A percentile compares a stretch with the other conserved stretches of the same genome.
These are phyloP conservation scores for Alternaria sp. DNA, from an alignment of 2,329 filamentous ascomycete species.

Conservation along the genomic window DNA sequence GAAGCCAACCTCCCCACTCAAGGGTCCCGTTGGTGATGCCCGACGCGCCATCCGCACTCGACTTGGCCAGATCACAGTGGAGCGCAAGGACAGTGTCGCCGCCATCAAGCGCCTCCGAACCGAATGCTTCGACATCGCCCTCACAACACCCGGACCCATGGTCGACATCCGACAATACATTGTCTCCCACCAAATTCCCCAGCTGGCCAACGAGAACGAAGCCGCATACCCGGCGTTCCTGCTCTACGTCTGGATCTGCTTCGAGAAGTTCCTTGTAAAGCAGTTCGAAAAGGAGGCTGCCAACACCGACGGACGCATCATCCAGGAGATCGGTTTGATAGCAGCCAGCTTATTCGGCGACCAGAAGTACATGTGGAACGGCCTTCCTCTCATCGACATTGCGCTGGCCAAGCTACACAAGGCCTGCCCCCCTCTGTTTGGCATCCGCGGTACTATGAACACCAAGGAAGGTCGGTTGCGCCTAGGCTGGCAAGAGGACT, in stretches of 20 bases:
- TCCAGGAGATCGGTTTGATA: constrained; percentile 80
- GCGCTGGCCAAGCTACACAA: constrained; percentile 85
- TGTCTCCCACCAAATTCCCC: constrained; percentile 40
- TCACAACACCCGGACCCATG: constrained; percentile 33
- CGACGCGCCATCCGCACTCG: constrained; percentile 39
- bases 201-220: constrained; percentile 34
- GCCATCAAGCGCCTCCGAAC: constrained; percentile 38
- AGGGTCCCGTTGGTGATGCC: constrained; percentile 38
- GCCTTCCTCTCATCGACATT: constrained; percentile 76
- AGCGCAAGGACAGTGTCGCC: constrained; percentile 33
- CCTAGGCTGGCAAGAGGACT: constrained; percentile 40
- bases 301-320: constrained; percentile 52
- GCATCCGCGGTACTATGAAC: constrained; percentile 76
- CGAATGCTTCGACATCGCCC: constrained; percentile 35
- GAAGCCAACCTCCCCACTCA: constrained; percentile 32
- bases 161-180: constrained; percentile 47
- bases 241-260: constrained; percentile 77
- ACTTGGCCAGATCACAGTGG: constrained; percentile 44
- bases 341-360: constrained; percentile 76
- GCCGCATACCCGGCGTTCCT: constrained; percentile 53
- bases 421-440: constrained; percentile 84
- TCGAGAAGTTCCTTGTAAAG: constrained; percentile 73
- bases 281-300: constrained; percentile 58
- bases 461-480: constrained; percentile 55
- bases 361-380: constrained; percentile 70